Percentiles rank a stretch among this genome's conserved stretches.
Conservation (phyloP, 2,329 filamentous ascomycete genomes). For the Lecanicillium sp. region DNA sequence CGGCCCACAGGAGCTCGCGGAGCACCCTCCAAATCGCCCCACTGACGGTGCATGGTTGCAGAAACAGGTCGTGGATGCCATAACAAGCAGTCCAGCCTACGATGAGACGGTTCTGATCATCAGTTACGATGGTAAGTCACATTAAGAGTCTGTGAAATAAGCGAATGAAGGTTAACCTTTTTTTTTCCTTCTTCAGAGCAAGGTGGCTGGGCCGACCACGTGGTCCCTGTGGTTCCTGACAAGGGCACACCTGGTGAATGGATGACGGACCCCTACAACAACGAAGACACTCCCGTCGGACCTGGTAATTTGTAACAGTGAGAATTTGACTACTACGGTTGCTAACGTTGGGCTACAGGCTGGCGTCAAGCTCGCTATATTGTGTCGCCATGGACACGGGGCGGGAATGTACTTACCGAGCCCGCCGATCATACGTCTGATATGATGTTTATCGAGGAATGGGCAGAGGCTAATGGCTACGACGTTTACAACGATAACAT, state of each 20-base stretch:
- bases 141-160: too few species aligned
- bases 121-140: slow-evolving; percentile 36
- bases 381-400: slow-evolving; percentile 45
- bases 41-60: slow-evolving; percentile 48
- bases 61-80: slow-evolving; percentile 41
- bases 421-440: slow-evolving; percentile 44
- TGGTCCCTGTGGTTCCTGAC: slow-evolving; percentile 37
- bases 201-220: slow-evolving; percentile 45
- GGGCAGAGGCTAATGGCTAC: slow-evolving; percentile 24
- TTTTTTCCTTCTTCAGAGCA: slow-evolving; percentile 24
- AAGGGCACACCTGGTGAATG: slow-evolving; percentile 41
- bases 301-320: slow-evolving; percentile 13
- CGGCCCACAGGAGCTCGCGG: slow-evolving; percentile 45
- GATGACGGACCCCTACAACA: slow-evolving; percentile 31
- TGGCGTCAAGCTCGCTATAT: slow-evolving; percentile 43
- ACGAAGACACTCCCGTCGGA: slow-evolving; percentile 18
- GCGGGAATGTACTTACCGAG: slow-evolving; percentile 44
- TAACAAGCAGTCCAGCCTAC: slow-evolving; percentile 38
- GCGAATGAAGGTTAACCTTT: neutral
- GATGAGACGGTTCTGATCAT: slow-evolving; percentile 40
- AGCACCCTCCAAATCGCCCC: slow-evolving; percentile 44
- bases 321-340: too few species aligned
- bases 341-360: slow-evolving; percentile 4
- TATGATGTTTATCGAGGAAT: slow-evolving; percentile 42
- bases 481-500: slow-evolving; percentile 18